These are phyloP conservation scores for Mycena metata DNA, from an alignment of 768 basidiomycete genomes.

Conservation along the genomic window DNA sequence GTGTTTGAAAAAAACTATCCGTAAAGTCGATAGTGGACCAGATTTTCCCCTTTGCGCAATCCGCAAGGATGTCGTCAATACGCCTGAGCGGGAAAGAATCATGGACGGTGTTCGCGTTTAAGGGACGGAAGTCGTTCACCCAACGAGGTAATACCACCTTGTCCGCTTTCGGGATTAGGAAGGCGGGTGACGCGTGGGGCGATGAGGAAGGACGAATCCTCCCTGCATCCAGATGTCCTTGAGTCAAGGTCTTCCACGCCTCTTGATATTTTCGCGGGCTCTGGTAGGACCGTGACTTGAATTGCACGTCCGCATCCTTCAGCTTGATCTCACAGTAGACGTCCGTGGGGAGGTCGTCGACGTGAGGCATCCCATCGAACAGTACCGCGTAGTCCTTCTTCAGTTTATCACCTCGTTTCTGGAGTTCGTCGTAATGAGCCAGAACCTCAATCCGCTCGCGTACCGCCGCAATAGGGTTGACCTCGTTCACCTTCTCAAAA, in stretches of 20 bases:
- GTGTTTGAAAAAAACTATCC: no score
- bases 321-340: conserved; percentile 36
- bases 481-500: conserved; percentile 22
- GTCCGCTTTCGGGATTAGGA: conserved; percentile 44
- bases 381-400: neutral
- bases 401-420: neutral
- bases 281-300: conserved; percentile 35
- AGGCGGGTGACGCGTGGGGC: conserved; percentile 46
- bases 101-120: conserved; percentile 35
- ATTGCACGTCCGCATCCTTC: conserved; percentile 29
- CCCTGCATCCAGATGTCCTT: conserved; percentile 50
- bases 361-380: conserved; percentile 37
- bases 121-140: conserved; percentile 39
- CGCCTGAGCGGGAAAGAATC: conserved; percentile 40
- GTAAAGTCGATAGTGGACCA: no score
- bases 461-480: conserved; percentile 33
- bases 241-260: conserved; percentile 45
- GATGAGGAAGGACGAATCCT: conserved; percentile 45
- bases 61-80: conserved; percentile 46
- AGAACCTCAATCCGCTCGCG: conserved; percentile 31
- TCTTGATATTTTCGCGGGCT: conserved; percentile 45
- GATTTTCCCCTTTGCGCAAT: conserved; percentile 50
- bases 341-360: conserved; percentile 29
- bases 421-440: neutral
- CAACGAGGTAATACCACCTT: conserved; percentile 27